Conservation (phyloP, 2,329 filamentous ascomycete species). For the Trichothecium roseum region DNA sequence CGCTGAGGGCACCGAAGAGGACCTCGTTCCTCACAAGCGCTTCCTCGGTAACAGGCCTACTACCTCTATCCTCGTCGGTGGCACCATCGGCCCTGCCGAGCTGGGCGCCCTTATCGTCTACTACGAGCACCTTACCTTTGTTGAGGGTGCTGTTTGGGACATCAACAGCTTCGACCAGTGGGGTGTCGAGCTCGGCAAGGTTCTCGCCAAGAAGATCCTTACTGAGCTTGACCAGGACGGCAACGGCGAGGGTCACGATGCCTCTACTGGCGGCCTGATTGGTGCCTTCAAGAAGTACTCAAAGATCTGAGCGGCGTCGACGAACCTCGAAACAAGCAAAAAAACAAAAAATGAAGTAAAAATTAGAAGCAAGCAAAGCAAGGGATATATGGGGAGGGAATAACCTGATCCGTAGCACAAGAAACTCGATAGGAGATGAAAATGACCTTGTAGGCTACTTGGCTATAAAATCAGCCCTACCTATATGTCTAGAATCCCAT, state of each 20-base stretch:
- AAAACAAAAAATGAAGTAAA: conserved; percentile 1
- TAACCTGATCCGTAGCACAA: background rate
- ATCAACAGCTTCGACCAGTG: conserved; percentile 99
- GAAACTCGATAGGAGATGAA: no score
- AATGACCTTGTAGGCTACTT: no score
- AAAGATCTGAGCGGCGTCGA: conserved; percentile 28
- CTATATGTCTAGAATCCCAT: no score
- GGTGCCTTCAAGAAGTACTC: conserved; percentile 77
- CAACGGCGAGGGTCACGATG: conserved; percentile 65
- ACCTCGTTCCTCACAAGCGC: conserved; percentile 93
- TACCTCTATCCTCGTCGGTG: conserved; percentile 81
- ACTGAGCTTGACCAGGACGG: conserved; percentile 73
- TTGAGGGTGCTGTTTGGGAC: conserved; percentile 96
- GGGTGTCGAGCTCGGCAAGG: conserved; percentile 98
- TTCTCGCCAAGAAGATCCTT: conserved; percentile 84
- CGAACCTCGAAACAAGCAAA: conserved; percentile 1
- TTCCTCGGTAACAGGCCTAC: conserved; percentile 97
- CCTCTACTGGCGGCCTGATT: conserved; percentile 81
- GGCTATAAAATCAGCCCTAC: no score
- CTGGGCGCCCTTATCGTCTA: conserved; percentile 94
- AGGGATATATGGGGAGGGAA: background rate
- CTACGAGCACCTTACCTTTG: conserved; percentile 98
- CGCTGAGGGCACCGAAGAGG: conserved; percentile 60
- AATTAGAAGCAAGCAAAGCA: background rate
- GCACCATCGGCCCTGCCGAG: conserved; percentile 87